Conservation (phyloP, 2,329 filamentous ascomycete species). For the Tolypocladium sp. region DNA sequence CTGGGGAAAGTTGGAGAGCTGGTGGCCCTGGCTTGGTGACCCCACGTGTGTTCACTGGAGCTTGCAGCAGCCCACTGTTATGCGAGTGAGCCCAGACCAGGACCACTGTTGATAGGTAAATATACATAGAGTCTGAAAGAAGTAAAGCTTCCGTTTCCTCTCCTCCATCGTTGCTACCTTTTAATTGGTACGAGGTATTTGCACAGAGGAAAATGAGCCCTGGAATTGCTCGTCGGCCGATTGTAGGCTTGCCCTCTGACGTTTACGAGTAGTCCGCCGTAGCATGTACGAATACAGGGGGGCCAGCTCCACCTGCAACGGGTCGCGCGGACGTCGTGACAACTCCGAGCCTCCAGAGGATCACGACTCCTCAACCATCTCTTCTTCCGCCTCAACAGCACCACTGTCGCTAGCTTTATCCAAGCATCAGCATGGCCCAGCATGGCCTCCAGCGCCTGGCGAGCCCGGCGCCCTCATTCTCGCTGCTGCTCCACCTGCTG, state of each 20-base stretch:
- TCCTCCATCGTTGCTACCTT: background rate
- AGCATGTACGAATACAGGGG: background rate
- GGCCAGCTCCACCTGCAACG: background rate
- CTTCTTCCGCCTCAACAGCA: background rate
- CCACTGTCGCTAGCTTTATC: background rate
- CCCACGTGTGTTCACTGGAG: background rate
- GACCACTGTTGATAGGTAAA: no score
- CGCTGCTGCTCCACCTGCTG: conserved; percentile 50
- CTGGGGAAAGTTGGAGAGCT: background rate
- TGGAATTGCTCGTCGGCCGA: no score
- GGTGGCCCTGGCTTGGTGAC: background rate
- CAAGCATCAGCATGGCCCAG: conserved; percentile 23
- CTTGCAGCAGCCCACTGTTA: background rate
- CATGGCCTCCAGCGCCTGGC: conserved; percentile 58
- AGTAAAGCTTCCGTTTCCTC: background rate
- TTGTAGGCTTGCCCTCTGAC: no score
- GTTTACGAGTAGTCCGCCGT: no score
- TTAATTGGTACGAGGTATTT: background rate
- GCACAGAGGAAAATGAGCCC: no score
- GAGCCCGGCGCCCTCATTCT: conserved; percentile 56
- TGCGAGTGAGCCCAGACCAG: background rate
- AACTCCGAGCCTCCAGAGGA: background rate
- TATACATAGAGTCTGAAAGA: no score
- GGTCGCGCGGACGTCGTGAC: background rate
- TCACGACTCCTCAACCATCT: background rate